These are phyloP conservation scores for Parastagonospora avenae DNA, from an alignment of 2,329 filamentous ascomycete species.

Conservation along the genomic window DNA sequence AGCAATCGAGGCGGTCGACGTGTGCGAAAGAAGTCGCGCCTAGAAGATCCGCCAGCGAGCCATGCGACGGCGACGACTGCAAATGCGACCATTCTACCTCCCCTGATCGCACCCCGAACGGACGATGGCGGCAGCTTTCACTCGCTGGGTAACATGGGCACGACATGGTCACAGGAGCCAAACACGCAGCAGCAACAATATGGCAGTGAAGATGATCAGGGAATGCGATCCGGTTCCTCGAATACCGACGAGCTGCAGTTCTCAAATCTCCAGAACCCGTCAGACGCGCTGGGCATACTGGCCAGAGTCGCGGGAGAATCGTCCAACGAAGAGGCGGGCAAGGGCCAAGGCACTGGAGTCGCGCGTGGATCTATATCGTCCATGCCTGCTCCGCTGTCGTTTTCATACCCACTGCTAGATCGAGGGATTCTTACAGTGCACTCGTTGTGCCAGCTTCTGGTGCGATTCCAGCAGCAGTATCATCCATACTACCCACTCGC, in stretches of 20 bases:
- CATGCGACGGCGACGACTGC: neutral
- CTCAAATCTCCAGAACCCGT: slow-evolving; percentile 55
- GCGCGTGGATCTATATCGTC: slow-evolving; percentile 10
- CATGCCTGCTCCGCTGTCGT: slow-evolving; percentile 38
- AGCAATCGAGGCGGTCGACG: slow-evolving; percentile 65
- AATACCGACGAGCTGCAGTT: slow-evolving; percentile 44
- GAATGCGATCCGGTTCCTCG: slow-evolving; percentile 35
- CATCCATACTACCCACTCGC: slow-evolving; percentile 74
- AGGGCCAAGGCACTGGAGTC: slow-evolving; percentile 16
- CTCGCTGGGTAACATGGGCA: slow-evolving; percentile 42
- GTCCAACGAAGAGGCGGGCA: slow-evolving; percentile 29
- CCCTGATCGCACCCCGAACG: slow-evolving; percentile 35
- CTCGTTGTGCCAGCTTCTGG: slow-evolving; percentile 58
- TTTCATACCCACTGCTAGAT: slow-evolving; percentile 51
- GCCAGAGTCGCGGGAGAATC: slow-evolving; percentile 52
- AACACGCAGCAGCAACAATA: slow-evolving; percentile 22
- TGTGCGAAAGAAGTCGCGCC: slow-evolving; percentile 57
- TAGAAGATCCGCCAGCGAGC: slow-evolving; percentile 14
- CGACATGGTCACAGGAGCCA: slow-evolving; percentile 38
- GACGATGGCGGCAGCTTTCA: slow-evolving; percentile 41
- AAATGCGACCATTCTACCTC: slow-evolving; percentile 17
- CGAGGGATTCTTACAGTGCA: slow-evolving; percentile 50
- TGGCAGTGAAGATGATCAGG: slow-evolving; percentile 24
- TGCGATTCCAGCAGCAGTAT: slow-evolving; percentile 67
- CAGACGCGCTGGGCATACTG: slow-evolving; percentile 55